phyloP scores from a whole-genome alignment of 1,284 basidiomycete species.

The Sparassis latifolia region DNA sequence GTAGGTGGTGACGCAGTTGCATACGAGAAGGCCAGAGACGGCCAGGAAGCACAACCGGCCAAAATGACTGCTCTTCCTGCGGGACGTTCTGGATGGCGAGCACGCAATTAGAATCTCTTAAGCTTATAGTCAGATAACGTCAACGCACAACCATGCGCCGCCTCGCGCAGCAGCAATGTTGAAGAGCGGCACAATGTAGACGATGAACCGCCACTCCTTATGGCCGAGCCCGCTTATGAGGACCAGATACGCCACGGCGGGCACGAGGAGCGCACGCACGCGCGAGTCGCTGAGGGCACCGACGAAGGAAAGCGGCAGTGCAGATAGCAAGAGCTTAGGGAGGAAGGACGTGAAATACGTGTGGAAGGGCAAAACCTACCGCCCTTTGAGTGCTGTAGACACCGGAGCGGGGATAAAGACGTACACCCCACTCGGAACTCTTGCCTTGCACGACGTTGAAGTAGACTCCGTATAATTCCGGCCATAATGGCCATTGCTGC shows the following conservation, averaged over 20 bases:
- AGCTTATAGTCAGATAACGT: not conserved
- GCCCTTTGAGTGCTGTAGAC: conserved; percentile 2
- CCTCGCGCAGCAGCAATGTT: conserved; percentile 77
- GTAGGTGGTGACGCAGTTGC: conserved; percentile 47
- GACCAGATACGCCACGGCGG: conserved; percentile 50
- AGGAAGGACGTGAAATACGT: conserved; percentile 70
- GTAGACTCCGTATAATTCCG: conserved; percentile 74
- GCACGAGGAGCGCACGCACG: conserved; percentile 44
- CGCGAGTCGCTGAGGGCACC: conserved; percentile 41
- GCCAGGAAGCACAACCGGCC: conserved; percentile 39
- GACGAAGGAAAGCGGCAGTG: conserved; percentile 59
- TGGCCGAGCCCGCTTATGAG: conserved; percentile 76
- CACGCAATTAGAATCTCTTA: not conserved
- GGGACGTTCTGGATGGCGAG: conserved; percentile 33
- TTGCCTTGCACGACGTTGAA: conserved; percentile 91
- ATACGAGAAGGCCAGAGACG: conserved; percentile 39
- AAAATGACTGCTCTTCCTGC: conserved; percentile 36
- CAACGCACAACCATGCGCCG: conserved; percentile 51
- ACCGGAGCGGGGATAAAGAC: conserved; percentile 22
- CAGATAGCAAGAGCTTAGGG: conserved; percentile 73
- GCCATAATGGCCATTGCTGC: conserved; percentile 72
- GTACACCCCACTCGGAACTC: conserved; percentile 87
- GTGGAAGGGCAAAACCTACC: conserved; percentile 64
- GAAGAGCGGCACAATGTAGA: conserved; percentile 80
- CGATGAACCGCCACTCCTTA: conserved; percentile 95